Evolutionary conservation across 2,329 filamentous ascomycete species (phyloP).

Genomic region (Calonectria hongkongensis): DNA sequence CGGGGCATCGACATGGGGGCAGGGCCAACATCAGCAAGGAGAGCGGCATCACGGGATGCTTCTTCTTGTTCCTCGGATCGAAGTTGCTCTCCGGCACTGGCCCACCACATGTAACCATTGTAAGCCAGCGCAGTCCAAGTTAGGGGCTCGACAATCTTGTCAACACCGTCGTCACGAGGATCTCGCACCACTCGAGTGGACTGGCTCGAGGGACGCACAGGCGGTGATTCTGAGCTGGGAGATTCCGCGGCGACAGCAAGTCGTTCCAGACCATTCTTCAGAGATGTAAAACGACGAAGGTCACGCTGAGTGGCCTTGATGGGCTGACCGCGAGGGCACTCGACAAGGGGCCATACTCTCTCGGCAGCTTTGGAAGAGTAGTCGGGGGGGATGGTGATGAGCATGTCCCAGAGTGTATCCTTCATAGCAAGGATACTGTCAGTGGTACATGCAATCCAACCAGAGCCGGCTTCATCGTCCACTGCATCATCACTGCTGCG

Average conservation of each 20-base stretch:
- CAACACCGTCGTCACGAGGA: conserved; percentile 69
- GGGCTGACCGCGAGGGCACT: conserved; percentile 76
- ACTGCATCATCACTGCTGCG: conserved; percentile 60
- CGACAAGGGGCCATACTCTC: conserved; percentile 85
- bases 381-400: conserved; percentile 85
- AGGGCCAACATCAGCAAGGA: conserved; percentile 72
- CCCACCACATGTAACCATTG: conserved; percentile 93
- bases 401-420: conserved; percentile 89
- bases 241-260: conserved; percentile 59
- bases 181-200: conserved; percentile 56
- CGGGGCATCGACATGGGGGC: conserved; percentile 58
- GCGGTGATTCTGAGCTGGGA: conserved; percentile 53
- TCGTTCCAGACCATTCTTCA: conserved; percentile 78
- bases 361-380: conserved; percentile 74
- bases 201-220: conserved; percentile 53
- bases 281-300: conserved; percentile 83
- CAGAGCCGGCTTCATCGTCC: conserved; percentile 71
- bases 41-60: conserved; percentile 70
- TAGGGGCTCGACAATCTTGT: conserved; percentile 76
- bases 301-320: conserved; percentile 94
- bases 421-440: conserved; percentile 95
- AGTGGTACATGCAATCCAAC: conserved; percentile 97
- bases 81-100: conserved; percentile 84
- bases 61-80: conserved; percentile 77
- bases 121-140: conserved; percentile 86